A percentile compares a stretch with the other conserved stretches of the same genome.
These are phyloP conservation scores for Drosera capensis DNA, from an alignment of 148 eudicot genomes.

Conservation along the genomic window DNA sequence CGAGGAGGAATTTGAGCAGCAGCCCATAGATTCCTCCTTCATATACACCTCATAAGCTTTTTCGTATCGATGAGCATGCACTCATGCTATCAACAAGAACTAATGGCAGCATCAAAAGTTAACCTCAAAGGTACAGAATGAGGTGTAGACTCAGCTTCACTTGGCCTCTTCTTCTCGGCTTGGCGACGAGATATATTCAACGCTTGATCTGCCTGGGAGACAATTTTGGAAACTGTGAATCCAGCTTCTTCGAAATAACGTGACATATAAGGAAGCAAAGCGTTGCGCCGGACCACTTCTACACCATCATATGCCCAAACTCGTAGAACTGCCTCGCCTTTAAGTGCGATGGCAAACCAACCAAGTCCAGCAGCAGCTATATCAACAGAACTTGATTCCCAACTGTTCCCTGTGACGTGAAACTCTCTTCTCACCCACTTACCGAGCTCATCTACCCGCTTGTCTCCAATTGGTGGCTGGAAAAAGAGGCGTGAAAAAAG, in stretches of 20 bases:
- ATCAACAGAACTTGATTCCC: slow-evolving; percentile 73
- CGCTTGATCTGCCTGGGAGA: slow-evolving; percentile 53
- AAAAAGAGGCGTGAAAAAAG: not conserved
- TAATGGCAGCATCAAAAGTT: not conserved
- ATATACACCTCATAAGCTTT: no score
- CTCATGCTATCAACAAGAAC: not conserved
- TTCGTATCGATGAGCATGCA: no score
- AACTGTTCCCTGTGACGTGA: slow-evolving; percentile 38
- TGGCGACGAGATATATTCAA: slow-evolving; percentile 21
- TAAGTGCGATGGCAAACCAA: slow-evolving; percentile 89
- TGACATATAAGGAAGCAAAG: slow-evolving; percentile 61
- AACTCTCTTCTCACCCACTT: slow-evolving; percentile 56
- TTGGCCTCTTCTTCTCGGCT: slow-evolving; percentile 22
- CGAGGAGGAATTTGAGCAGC: no score
- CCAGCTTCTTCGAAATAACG: slow-evolving; percentile 62
- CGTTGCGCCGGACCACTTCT: slow-evolving; percentile 43
- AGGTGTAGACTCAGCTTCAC: slow-evolving; percentile 10
- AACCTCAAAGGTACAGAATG: slow-evolving; percentile 3
- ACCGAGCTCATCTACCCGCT: slow-evolving; percentile 60
- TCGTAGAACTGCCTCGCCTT: slow-evolving; percentile 55
- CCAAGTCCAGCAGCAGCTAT: slow-evolving; percentile 81
- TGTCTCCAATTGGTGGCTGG: slow-evolving; percentile 79
- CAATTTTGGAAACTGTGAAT: slow-evolving; percentile 68
- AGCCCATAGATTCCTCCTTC: no score
- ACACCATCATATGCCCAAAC: slow-evolving; percentile 88